Evolutionary conservation across 2,329 filamentous ascomycete species (phyloP), one percentile per base, ranked within the genome.

Genomic region (Colletotrichum lentis): DNA sequence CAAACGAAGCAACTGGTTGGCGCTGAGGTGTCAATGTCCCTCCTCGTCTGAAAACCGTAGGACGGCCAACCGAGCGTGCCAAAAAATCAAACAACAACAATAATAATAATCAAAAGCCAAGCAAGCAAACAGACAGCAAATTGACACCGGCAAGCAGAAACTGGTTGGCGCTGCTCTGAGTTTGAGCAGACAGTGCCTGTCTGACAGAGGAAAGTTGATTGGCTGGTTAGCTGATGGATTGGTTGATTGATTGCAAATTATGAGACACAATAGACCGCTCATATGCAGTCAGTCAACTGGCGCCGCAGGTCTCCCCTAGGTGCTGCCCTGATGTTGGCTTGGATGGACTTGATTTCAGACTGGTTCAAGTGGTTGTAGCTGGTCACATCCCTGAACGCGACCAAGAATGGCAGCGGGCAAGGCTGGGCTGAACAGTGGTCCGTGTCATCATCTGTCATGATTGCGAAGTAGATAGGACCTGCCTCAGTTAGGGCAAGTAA

Each of bases 351-450:
- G 22, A 39, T n/a, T 41, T 27, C 20, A 55, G 53, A 27, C 14
- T 41, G 53, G 53, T 41, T 55, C 5, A 39, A 39, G 35, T 41
- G 52, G n/a, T 22, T 12, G 20, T 50, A 31, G 31, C 27, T 16
- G 7, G 56, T 49, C n/a, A 27, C 56, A 58, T 47, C 43, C 43
- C 22, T 60, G 57, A 49, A 52, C 44, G 46, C 12, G 57, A 39
- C 57, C 16, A 35, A 16, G 35, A 60, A 20, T 10, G 27, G 55
- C 57, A 60, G 46, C 57, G 50, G 57, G 57, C 57, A 52, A 60
- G 57, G 57, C 57, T 60, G 46, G 57, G 57, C 46, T 52, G 11
- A 31, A 20, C 35, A 60, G 57, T 60, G 57, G 46, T 43, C 46
- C 57, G 57, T 60, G 57, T 60, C 57, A 60, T 43, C 35, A n/a